A percentile compares a stretch with the other conserved stretches of the same genome.
phyloP scores from a whole-genome alignment of 768 basidiomycete species.

The Lactarius deliciosus region DNA sequence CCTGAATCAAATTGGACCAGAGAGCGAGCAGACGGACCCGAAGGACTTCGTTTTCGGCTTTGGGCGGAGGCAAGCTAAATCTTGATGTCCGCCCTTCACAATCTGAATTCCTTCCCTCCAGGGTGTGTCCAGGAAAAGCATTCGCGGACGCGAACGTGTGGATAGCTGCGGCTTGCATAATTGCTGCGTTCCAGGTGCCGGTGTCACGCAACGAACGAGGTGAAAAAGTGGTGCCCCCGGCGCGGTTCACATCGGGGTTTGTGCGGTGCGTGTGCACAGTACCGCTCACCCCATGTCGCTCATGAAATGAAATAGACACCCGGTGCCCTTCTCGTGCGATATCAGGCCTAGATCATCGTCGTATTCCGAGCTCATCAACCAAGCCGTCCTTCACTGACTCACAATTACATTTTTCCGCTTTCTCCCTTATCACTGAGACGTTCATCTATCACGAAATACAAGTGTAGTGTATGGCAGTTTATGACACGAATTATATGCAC shows the following conservation, averaged over 20 bases:
- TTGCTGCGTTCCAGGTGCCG: conserved; percentile 25
- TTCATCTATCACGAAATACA: not conserved
- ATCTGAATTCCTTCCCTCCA: not conserved
- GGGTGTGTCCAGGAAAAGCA: conserved; percentile 28
- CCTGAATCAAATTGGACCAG: conserved; percentile 16
- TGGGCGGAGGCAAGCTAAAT: conserved; percentile 24
- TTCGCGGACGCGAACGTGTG: conserved; percentile 30
- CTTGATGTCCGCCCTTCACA: too few relatives aligned
- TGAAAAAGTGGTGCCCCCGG: conserved; percentile 22
- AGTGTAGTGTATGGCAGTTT: conserved; percentile 4
- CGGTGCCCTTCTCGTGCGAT: conserved; percentile 30
- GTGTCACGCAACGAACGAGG: conserved; percentile 22
- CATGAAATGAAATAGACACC: conserved; percentile 25
- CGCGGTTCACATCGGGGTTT: conserved; percentile 27
- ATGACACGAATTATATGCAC: conserved; percentile 1
- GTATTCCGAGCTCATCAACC: conserved; percentile 16
- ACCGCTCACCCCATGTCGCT: not conserved
- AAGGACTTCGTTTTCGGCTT: conserved; percentile 29
- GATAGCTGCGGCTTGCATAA: conserved; percentile 25
- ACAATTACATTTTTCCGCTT: not conserved
- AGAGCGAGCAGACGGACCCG: conserved; percentile 18
- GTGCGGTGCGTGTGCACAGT: conserved; percentile 21
- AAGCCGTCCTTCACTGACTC: conserved; percentile 7
- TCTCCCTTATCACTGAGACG: not conserved
- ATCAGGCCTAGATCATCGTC: conserved; percentile 31